Conservation (phyloP, 1,284 basidiomycete genomes). For the Trametes polyzona region DNA sequence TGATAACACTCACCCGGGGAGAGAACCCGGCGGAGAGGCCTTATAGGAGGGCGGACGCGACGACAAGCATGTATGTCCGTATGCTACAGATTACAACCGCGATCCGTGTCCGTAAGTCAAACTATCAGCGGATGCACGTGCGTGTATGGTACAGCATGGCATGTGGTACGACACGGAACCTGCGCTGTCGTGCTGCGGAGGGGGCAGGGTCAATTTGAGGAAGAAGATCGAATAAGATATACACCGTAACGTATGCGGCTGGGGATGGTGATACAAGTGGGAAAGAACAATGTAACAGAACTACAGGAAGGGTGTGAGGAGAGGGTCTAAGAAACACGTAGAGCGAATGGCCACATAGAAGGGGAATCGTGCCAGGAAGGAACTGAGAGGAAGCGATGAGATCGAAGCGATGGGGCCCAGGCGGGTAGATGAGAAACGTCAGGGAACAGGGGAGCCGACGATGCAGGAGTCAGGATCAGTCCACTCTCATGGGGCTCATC, state of each 20-base stretch:
- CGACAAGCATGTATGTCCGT: background rate
- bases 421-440: background rate
- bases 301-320: background rate
- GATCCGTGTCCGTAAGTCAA: background rate
- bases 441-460: background rate
- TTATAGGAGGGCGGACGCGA: too few species aligned
- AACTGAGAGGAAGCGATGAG: too few species aligned
- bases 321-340: background rate
- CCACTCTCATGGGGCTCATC: slow-evolving; percentile 37
- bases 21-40: too few species aligned
- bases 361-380: too few species aligned
- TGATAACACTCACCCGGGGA: too few species aligned
- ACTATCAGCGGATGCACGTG: background rate
- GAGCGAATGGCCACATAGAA: too few species aligned
- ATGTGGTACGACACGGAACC: background rate
- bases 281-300: background rate
- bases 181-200: background rate
- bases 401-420: background rate
- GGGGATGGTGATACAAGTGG: slow-evolving; percentile 4
- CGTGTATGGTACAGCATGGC: background rate
- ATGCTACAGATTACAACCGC: background rate
- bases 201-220: background rate
- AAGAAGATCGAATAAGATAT: slow-evolving; percentile 4
- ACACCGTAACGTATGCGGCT: slow-evolving; percentile 5
- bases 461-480: slow-evolving; percentile 14